These are phyloP conservation scores for Cucurbita maxima DNA, from an alignment of 306 rosid genomes.

Conservation along the genomic window DNA sequence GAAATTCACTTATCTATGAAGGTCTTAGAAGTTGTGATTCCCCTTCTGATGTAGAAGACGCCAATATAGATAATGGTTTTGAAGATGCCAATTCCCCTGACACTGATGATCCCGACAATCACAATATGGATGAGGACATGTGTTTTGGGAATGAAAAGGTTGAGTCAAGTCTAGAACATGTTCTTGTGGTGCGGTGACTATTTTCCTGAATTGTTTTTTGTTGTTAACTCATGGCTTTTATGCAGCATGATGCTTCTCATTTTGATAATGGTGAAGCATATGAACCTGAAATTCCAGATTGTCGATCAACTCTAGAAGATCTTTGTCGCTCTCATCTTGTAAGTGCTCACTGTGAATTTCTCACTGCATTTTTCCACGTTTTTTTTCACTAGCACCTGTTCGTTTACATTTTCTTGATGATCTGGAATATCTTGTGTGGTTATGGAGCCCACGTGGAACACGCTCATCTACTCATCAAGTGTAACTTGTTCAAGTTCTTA, in stretches of 20 bases:
- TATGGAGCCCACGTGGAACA: not conserved
- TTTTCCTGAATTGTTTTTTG: not conserved
- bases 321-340: conserved; percentile 96
- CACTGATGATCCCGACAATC: conserved; percentile 29
- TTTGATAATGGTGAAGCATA: conserved; percentile 29
- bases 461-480: not conserved
- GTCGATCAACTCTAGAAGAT: conserved; percentile 65
- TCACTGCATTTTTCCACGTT: not conserved
- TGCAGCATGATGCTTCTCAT: conserved; percentile 35
- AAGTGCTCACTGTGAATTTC: conserved; percentile 12
- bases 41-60: conserved; percentile 24
- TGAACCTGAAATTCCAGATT: conserved; percentile 31
- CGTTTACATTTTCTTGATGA: not conserved
- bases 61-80: conserved; percentile 33
- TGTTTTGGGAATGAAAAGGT: conserved; percentile 38
- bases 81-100: conserved; percentile 30
- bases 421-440: not conserved
- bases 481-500: not conserved
- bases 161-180: conserved; percentile 1
- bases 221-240: conserved; percentile 14
- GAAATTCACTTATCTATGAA: conserved; percentile 49
- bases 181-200: not conserved
- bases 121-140: conserved; percentile 42
- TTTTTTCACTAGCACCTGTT: not conserved
- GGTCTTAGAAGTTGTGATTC: conserved; percentile 28